A percentile compares a stretch with the other conserved stretches of the same genome.
These are phyloP conservation scores for Xylaria acuta DNA, from an alignment of 495 filamentous ascomycete species.

Conservation along the genomic window DNA sequence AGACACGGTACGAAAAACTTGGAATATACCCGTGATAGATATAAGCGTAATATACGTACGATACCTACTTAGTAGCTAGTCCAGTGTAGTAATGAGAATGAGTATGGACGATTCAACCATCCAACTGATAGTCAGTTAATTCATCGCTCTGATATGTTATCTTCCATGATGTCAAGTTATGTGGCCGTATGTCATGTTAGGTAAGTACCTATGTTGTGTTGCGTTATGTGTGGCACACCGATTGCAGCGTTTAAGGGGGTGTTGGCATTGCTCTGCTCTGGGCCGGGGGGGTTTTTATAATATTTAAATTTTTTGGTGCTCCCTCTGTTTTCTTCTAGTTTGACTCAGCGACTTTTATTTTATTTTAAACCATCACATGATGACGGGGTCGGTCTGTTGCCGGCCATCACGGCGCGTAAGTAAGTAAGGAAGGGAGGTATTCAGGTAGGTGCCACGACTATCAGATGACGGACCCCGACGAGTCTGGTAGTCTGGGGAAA, in stretches of 20 bases:
- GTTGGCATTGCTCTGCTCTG: neutral
- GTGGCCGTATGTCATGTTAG: too few species aligned
- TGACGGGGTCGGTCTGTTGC: neutral
- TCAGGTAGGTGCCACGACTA: neutral
- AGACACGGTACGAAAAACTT: neutral
- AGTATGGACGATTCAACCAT: neutral
- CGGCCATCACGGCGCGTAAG: neutral
- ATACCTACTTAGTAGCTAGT: neutral
- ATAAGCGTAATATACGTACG: constrained; percentile 1
- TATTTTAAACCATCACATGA: neutral
- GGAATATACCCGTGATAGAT: constrained; percentile 17
- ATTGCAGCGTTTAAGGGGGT: neutral
- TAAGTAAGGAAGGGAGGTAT: neutral
- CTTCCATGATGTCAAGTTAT: neutral
- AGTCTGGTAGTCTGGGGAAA: neutral
- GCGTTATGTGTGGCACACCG: neutral
- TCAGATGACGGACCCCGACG: neutral
- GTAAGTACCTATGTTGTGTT: too few species aligned
- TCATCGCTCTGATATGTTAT: neutral
- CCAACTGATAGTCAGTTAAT: neutral
- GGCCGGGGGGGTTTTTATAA: too few species aligned
- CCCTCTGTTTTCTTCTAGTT: too few species aligned
- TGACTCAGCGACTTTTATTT: neutral
- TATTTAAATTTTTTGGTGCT: too few species aligned
- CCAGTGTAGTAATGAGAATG: constrained; percentile 1